Percentiles rank a stretch among this genome's conserved stretches.
phyloP scores from a whole-genome alignment of 805 yeast species.

The Yarrowia sp. region DNA sequence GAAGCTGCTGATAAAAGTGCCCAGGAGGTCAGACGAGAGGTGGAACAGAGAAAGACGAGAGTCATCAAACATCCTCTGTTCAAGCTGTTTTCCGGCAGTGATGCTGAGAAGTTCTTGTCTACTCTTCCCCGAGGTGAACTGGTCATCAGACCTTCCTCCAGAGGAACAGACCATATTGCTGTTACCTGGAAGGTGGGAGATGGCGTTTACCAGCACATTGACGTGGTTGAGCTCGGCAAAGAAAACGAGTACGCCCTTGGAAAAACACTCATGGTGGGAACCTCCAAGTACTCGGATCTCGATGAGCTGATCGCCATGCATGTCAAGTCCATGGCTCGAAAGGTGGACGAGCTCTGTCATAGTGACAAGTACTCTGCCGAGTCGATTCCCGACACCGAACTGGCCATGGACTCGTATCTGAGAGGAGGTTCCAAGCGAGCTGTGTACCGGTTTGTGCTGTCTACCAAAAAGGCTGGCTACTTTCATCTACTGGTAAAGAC shows the following conservation, averaged over 20 bases:
- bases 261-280: conserved; percentile 61
- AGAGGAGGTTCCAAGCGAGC: conserved; percentile 88
- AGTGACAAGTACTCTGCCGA: conserved; percentile 89
- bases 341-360: conserved; percentile 77
- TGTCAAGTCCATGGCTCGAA: conserved; percentile 75
- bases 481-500: conserved; percentile 84
- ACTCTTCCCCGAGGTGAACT: conserved; percentile 86
- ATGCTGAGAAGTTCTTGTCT: conserved; percentile 92
- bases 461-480: conserved; percentile 92
- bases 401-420: conserved; percentile 84
- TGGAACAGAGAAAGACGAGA: conserved; percentile 66
- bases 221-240: conserved; percentile 71
- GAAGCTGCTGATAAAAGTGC: conserved; percentile 63
- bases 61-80: conserved; percentile 89
- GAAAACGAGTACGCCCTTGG: conserved; percentile 64
- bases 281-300: conserved; percentile 71
- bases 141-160: conserved; percentile 91
- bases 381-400: conserved; percentile 71
- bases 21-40: conserved; percentile 56
- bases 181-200: conserved; percentile 96
- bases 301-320: conserved; percentile 91
- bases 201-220: conserved; percentile 85
- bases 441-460: conserved; percentile 86
- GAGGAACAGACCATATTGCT: conserved; percentile 82
- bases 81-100: conserved; percentile 74